Evolutionary conservation across 192 early-diverging fungal species (phyloP).

Genomic region (Umbelopsis vinacea): DNA sequence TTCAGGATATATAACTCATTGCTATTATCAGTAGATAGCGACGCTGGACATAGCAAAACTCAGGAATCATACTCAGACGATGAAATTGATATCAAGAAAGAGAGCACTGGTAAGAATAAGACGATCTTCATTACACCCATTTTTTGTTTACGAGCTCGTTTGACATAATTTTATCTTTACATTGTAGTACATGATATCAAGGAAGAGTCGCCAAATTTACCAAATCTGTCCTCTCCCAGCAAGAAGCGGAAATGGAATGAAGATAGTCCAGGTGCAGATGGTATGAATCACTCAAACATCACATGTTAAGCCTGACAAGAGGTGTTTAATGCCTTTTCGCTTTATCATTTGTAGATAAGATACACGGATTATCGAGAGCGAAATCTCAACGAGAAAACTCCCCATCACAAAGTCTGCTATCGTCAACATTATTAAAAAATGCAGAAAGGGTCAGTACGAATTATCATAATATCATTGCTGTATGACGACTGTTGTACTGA

Average conservation of each 20-base stretch:
- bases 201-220: neutral
- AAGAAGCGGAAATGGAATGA: conserved; percentile 19
- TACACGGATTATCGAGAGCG: neutral
- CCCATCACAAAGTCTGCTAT: conserved; percentile 2
- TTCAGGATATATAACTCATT: neutral
- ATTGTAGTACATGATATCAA: conserved; percentile 1
- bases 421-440: conserved; percentile 10
- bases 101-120: neutral
- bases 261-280: neutral
- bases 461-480: neutral
- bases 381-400: conserved; percentile 1
- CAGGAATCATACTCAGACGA: conserved; percentile 3
- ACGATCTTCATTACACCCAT: neutral
- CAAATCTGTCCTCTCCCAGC: neutral
- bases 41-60: neutral
- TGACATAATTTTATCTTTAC: neutral
- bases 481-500: neutral
- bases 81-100: conserved; percentile 12
- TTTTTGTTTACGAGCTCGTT: neutral
- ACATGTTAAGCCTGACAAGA: neutral
- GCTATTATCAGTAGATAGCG: neutral
- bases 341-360: neutral
- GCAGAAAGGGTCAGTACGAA: conserved; percentile 4
- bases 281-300: neutral
- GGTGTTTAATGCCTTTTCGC: neutral